Evolutionary conservation across 352 stramenopile species (phyloP).

Genomic region (Plasmopara viticola): DNA sequence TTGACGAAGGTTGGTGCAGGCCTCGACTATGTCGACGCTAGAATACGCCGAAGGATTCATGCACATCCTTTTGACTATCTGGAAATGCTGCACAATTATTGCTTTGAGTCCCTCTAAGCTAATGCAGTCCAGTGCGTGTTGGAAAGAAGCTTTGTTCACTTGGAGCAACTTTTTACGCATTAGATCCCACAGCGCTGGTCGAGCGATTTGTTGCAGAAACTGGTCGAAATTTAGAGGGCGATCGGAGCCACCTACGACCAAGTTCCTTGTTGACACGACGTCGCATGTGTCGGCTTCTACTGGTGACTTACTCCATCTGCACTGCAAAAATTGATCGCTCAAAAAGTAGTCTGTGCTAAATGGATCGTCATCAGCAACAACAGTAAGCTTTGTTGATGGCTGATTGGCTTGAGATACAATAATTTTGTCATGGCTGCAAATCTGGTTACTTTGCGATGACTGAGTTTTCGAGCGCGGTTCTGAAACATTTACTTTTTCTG

Average conservation of each 20-base stretch:
- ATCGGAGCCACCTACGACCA: not conserved
- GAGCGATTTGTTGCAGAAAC: constrained; percentile 29
- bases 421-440: not conserved
- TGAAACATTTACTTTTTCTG: not conserved
- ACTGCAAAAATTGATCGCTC: constrained; percentile 26
- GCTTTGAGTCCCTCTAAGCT: constrained; percentile 41
- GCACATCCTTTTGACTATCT: constrained; percentile 37
- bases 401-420: not conserved
- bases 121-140: constrained; percentile 21
- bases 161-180: constrained; percentile 39
- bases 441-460: not conserved
- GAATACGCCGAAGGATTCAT: constrained; percentile 36
- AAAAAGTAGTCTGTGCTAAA: constrained; percentile 31
- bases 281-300: not conserved
- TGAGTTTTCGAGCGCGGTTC: not conserved
- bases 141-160: constrained; percentile 21
- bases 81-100: constrained; percentile 39
- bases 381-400: constrained; percentile 5
- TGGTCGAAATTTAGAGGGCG: constrained; percentile 7
- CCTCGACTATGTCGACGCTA: constrained; percentile 43
- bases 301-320: constrained; percentile 17
- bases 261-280: not conserved
- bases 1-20: constrained; percentile 52
- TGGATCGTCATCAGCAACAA: constrained; percentile 11
- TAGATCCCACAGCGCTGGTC: constrained; percentile 41